phyloP scores from a whole-genome alignment of 2,329 filamentous ascomycete genomes.

The Fusarium concolor region DNA sequence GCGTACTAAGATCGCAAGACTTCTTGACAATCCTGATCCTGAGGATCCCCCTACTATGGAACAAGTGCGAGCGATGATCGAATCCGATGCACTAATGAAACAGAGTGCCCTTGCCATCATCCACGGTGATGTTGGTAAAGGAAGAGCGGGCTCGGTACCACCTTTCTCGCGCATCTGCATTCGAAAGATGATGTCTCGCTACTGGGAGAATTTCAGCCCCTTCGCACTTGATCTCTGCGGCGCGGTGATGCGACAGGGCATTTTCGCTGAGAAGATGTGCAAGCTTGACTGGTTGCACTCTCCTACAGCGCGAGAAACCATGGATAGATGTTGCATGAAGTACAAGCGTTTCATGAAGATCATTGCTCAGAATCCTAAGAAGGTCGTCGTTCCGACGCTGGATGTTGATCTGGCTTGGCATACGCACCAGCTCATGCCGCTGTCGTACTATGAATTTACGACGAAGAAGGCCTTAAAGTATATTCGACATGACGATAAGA shows the following conservation, averaged over 20 bases:
- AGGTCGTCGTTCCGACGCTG: conserved; percentile 74
- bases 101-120: conserved; percentile 28
- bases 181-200: conserved; percentile 76
- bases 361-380: conserved; percentile 60
- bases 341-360: conserved; percentile 73
- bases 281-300: conserved; percentile 83
- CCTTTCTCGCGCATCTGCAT: conserved; percentile 57
- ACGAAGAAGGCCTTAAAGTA: conserved; percentile 63
- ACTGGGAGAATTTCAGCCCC: conserved; percentile 74
- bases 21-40: conserved; percentile 48
- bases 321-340: conserved; percentile 72
- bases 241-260: conserved; percentile 73
- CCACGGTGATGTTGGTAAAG: conserved; percentile 24
- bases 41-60: conserved; percentile 59
- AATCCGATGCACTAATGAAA: conserved; percentile 57
- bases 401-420: conserved; percentile 85
- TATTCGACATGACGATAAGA: conserved; percentile 87
- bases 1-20: conserved; percentile 54
- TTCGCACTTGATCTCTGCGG: conserved; percentile 75
- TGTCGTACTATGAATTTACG: conserved; percentile 71
- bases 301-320: conserved; percentile 71
- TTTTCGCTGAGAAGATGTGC: conserved; percentile 79
- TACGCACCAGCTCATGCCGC: conserved; percentile 78
- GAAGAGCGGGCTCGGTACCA: background rate
- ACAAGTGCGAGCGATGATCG: conserved; percentile 61